Conservation (phyloP, 2,329 filamentous ascomycete species). For the Beauveria varroae region DNA sequence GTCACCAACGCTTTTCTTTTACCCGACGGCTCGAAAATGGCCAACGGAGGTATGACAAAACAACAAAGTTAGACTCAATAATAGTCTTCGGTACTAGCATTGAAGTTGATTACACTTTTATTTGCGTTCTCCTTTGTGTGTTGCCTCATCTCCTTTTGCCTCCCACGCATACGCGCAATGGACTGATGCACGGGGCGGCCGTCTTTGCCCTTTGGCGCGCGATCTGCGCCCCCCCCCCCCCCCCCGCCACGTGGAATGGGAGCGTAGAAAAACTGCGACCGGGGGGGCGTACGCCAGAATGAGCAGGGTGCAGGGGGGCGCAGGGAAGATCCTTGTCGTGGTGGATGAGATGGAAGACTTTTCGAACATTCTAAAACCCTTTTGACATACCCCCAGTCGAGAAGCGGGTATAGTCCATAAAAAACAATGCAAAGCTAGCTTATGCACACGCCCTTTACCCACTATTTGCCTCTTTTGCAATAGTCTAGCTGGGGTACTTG, state of each 20-base stretch:
- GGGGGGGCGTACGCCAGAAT: neutral
- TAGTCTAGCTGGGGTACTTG: neutral
- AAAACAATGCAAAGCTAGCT: neutral
- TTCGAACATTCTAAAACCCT: conserved; percentile 8
- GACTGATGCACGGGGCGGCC: too few relatives aligned
- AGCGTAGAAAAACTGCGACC: neutral
- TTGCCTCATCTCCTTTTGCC: too few relatives aligned
- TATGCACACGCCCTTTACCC: neutral
- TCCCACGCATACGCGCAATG: too few relatives aligned
- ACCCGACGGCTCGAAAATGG: too few relatives aligned
- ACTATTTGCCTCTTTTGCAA: neutral
- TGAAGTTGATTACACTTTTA: too few relatives aligned
- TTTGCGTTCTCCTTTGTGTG: too few relatives aligned
- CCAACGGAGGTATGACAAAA: too few relatives aligned
- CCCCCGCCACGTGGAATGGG: conserved; percentile 8
- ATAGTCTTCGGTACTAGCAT: too few relatives aligned
- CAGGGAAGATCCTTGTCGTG: neutral
- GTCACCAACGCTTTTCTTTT: too few relatives aligned
- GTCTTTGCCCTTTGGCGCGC: neutral
- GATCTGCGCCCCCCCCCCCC: too few relatives aligned
- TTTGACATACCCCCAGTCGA: neutral
- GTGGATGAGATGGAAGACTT: conserved; percentile 4
- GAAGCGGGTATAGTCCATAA: neutral
- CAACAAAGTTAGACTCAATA: too few relatives aligned
- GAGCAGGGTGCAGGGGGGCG: neutral